Conservation (phyloP, 495 filamentous ascomycete genomes). For the Aspergillus ostianus region DNA sequence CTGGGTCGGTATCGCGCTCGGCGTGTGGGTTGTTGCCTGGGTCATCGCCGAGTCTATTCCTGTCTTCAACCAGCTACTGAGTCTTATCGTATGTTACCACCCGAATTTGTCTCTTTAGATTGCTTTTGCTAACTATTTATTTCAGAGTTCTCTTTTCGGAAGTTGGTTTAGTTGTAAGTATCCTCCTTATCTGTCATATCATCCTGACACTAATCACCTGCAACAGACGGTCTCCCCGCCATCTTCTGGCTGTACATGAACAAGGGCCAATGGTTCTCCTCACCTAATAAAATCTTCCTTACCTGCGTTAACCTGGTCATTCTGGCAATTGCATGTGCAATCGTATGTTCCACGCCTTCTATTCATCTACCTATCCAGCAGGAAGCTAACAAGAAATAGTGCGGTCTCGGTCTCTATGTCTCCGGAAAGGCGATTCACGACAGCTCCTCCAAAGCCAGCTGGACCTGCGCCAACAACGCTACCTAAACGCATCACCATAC, state of each 20-base stretch:
- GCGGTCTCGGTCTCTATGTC: conserved; percentile 43
- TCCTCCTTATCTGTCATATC: not conserved
- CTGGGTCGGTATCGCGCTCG: conserved; percentile 58
- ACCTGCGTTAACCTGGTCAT: conserved; percentile 30
- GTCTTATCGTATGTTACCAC: conserved; percentile 31
- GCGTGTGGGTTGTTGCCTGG: conserved; percentile 65
- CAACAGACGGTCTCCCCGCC: conserved; percentile 30
- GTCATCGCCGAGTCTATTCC: conserved; percentile 71
- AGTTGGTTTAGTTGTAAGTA: conserved; percentile 41
- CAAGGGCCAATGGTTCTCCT: conserved; percentile 27
- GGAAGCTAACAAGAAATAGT: conserved; percentile 21
- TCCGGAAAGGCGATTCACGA: conserved; percentile 43
- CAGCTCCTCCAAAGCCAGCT: conserved; percentile 36
- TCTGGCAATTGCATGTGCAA: conserved; percentile 31
- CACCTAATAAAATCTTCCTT: conserved; percentile 33
- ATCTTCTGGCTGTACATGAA: conserved; percentile 48
- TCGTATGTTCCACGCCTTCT: conserved; percentile 28
- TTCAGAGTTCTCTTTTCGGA: conserved; percentile 35
- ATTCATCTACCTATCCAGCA: not conserved
- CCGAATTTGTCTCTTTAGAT: too few species aligned
- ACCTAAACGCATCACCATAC: not conserved
- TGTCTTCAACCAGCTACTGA: conserved; percentile 65
- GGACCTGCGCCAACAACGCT: conserved; percentile 44
- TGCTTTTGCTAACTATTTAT: too few species aligned
- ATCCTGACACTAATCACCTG: not conserved